A percentile compares a stretch with the other conserved stretches of the same genome.
phyloP scores from a whole-genome alignment of 495 filamentous ascomycete genomes.

The Chlorociboria aeruginascens region DNA sequence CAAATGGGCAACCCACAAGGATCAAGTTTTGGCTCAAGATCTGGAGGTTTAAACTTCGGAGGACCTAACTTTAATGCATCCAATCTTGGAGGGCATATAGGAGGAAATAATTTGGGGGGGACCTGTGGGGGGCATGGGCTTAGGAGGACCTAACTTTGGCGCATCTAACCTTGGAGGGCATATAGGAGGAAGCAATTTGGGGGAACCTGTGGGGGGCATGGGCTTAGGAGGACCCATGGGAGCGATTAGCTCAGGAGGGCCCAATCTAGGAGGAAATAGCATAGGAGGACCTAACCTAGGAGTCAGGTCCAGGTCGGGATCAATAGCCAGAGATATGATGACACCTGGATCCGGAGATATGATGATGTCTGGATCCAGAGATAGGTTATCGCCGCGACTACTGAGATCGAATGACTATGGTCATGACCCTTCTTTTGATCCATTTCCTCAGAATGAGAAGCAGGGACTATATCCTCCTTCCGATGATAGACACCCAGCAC shows the following conservation, averaged over 20 bases:
- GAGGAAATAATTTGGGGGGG: too few relatives aligned
- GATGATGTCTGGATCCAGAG: neutral
- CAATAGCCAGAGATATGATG: neutral
- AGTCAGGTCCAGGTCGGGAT: neutral
- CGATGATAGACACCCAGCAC: conserved; percentile 9
- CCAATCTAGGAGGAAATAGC: neutral
- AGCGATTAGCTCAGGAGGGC: too few relatives aligned
- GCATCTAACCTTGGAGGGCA: neutral
- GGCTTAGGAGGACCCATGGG: neutral
- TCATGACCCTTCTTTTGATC: neutral
- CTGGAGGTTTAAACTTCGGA: neutral
- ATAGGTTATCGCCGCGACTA: neutral
- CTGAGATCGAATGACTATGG: neutral
- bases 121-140: neutral
- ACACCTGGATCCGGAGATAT: neutral
- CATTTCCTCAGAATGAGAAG: conserved; percentile 12
- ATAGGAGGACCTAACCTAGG: neutral
- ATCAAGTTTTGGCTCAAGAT: too few relatives aligned
- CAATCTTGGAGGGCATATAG: too few relatives aligned
- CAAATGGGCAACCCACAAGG: too few relatives aligned
- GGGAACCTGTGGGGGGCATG: too few relatives aligned
- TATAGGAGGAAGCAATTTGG: too few relatives aligned
- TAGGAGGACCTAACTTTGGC: neutral
- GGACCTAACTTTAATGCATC: neutral
- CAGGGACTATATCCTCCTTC: conserved; percentile 4